Percentiles rank a stretch among this genome's conserved stretches.
Conservation (phyloP, 768 basidiomycete genomes). For the Amanita exitialis region DNA sequence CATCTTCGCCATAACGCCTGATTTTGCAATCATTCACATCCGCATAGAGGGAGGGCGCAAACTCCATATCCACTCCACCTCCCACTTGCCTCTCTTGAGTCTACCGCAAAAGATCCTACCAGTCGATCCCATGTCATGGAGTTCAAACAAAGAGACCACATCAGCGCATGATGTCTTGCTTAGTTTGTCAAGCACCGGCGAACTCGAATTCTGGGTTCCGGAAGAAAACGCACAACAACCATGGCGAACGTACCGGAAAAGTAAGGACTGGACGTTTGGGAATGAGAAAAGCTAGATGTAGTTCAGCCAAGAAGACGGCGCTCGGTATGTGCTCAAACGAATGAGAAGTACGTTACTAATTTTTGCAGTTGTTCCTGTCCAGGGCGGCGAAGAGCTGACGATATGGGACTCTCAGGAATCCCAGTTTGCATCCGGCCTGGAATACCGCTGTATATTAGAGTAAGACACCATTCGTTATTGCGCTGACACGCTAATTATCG, state of each 20-base stretch:
- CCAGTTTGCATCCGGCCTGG: constrained; percentile 86
- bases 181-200: constrained; percentile 67
- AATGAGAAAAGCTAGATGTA: constrained; percentile 71
- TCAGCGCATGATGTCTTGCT: constrained; percentile 63
- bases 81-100: constrained; percentile 39
- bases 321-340: constrained; percentile 43
- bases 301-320: constrained; percentile 86
- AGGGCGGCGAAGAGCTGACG: constrained; percentile 69
- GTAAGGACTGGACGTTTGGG: constrained; percentile 62
- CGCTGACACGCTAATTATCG: not conserved
- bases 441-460: constrained; percentile 58
- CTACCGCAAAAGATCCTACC: constrained; percentile 52
- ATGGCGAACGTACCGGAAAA: constrained; percentile 64
- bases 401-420: constrained; percentile 97
- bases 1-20: constrained; percentile 58
- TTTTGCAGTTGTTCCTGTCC: constrained; percentile 44
- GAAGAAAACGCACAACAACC: constrained; percentile 22
- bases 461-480: constrained; percentile 19
- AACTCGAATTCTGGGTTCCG: constrained; percentile 81
- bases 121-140: constrained; percentile 88
- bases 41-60: constrained; percentile 27
- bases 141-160: constrained; percentile 28
- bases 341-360: constrained; percentile 6
- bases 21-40: constrained; percentile 50
- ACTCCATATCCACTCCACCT: constrained; percentile 37